Base-by-base conservation (phyloP, 139 green algal species). In the Spirogloea muscicola region DNA sequence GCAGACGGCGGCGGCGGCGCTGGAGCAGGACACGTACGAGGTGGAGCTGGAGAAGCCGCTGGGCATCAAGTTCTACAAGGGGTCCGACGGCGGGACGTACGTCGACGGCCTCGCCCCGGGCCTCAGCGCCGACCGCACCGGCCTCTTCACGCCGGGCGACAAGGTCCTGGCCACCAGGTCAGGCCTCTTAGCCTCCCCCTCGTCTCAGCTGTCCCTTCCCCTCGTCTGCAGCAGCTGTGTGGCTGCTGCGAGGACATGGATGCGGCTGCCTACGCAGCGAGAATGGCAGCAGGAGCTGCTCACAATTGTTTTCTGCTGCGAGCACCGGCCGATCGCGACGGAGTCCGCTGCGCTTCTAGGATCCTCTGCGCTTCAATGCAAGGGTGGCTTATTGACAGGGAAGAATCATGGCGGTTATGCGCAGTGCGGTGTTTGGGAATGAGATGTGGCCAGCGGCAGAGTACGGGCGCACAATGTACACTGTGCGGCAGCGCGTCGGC, bases 391-490 rank as follows among this genome's bases (percentile, higher is more conserved):
- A 21, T 62, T 18, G 29, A 21, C 52, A 34, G 52, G 29, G 16
- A 34, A 21, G n/a, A 21, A 34, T n/a, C n/a, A n/a, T n/a, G n/a
- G n/a, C n/a, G n/a, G n/a, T n/a, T n/a, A n/a, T 21, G 4, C 76
- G 64, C 73, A 78, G 64, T 34, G 94, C 94, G 0, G 95, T 91
- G 25, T 99, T 99, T 84, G 95, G 95, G 16, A 62, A 67, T n/a
- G 95, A 99, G 34, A 86, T 98, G 0, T 99, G 95, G 95, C 85
- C 91, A 40, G 87, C 93, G 0, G 81, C 92, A 59, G 96, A 97
- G 79, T 98, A 90, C 55, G 93, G 93, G 5, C 63, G 88, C 78
- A 68, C 96, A 49, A 95, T 98, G 84, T 99, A 97, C 74, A 93
- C 95, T 72, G 96, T 99, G 84, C 93, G 91, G 71, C 97, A 95